phyloP scores from a whole-genome alignment of 2,329 filamentous ascomycete species.

The Phialemoniopsis sp. region DNA sequence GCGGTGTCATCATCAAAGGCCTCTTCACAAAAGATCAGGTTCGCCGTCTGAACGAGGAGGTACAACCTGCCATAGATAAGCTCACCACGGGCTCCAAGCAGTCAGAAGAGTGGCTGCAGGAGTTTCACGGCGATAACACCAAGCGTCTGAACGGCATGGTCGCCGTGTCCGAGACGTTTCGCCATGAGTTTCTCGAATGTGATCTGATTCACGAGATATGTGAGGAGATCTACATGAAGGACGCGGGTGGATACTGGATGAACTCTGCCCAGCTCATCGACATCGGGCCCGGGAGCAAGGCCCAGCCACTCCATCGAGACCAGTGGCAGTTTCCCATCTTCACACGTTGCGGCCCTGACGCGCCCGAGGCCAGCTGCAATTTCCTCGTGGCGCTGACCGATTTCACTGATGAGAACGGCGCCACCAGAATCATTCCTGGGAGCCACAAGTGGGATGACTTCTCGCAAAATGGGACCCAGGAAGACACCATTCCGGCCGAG shows the following conservation, averaged over 20 bases:
- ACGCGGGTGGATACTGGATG: constrained; percentile 20
- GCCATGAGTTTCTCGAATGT: constrained; percentile 19
- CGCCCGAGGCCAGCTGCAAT: constrained; percentile 17
- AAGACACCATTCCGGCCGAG: constrained; percentile 15
- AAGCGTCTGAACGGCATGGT: constrained; percentile 17
- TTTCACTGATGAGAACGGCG: constrained; percentile 21
- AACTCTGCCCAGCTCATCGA: constrained; percentile 15
- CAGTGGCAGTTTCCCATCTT: constrained; percentile 19
- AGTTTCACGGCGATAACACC: constrained; percentile 18
- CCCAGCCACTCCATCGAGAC: constrained; percentile 22
- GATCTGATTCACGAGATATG: constrained; percentile 20
- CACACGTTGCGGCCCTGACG: constrained; percentile 15
- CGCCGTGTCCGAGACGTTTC: constrained; percentile 17
- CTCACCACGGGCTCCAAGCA: constrained; percentile 12
- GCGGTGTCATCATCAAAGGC: constrained; percentile 19
- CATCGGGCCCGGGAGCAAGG: constrained; percentile 15
- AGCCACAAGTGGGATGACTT: constrained; percentile 20
- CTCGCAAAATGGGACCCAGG: constrained; percentile 11
- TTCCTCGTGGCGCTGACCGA: constrained; percentile 20
- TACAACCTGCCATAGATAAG: constrained; percentile 14
- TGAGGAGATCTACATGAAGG: constrained; percentile 14
- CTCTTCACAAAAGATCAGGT: constrained; percentile 15
- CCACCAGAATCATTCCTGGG: constrained; percentile 21
- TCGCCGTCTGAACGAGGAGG: constrained; percentile 14
- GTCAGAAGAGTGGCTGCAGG: constrained; percentile 13